Conservation (phyloP, 306 rosid species). For the Vigna nakashimae region DNA sequence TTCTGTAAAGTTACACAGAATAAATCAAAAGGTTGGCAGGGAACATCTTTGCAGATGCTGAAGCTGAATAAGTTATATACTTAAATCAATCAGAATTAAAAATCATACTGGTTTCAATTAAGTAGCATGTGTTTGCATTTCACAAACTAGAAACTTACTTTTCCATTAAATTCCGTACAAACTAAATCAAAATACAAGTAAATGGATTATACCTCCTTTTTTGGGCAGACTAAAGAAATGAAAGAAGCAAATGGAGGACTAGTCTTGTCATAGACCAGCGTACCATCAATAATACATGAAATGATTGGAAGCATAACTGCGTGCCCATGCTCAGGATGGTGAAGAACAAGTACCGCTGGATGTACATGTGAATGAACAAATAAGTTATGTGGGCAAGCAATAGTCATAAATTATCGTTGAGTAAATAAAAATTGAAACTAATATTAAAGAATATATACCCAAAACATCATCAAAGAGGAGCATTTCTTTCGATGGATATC, state of each 20-base stretch:
- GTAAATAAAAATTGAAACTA: slow-evolving; percentile 37
- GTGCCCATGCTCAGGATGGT: slow-evolving; percentile 95
- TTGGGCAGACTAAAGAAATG: slow-evolving; percentile 86
- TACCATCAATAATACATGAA: slow-evolving; percentile 83
- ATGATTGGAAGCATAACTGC: slow-evolving; percentile 86
- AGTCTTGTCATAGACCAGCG: slow-evolving; percentile 69
- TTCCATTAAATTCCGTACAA: slow-evolving; percentile 2
- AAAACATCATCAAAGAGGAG: slow-evolving; percentile 87
- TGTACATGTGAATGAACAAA: slow-evolving; percentile 38
- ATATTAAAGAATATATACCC: slow-evolving; percentile 60
- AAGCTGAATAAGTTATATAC: slow-evolving; percentile 11
- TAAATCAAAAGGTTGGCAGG: not conserved
- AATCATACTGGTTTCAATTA: slow-evolving; percentile 11
- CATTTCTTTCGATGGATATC: slow-evolving; percentile 68
- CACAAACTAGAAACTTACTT: slow-evolving; percentile 21
- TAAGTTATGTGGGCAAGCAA: slow-evolving; percentile 37
- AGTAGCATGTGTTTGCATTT: not conserved
- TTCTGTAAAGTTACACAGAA: slow-evolving; percentile 52
- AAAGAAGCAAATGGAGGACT: slow-evolving; percentile 84
- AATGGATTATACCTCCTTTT: slow-evolving; percentile 65
- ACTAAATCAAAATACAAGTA: slow-evolving; percentile 26
- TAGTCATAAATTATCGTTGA: slow-evolving; percentile 10
- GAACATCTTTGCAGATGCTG: slow-evolving; percentile 7
- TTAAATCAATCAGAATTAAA: slow-evolving; percentile 8
- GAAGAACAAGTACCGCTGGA: slow-evolving; percentile 86